phyloP scores from a whole-genome alignment of 805 yeast genomes.

The Saccharomycopsis sp. region DNA sequence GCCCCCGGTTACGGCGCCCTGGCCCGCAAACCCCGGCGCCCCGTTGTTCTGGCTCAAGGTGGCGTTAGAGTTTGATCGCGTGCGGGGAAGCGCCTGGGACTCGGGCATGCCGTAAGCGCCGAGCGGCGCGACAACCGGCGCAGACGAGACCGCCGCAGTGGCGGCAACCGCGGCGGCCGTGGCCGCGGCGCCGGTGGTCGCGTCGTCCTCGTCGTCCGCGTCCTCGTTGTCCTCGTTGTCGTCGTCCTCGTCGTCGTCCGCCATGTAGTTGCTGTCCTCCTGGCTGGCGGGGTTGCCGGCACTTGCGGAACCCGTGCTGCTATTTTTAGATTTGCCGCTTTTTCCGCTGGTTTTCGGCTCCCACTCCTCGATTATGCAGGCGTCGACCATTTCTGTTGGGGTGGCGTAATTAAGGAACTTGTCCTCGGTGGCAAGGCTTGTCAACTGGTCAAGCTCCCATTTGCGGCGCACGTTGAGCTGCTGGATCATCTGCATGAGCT shows the following conservation, averaged over 20 bases:
- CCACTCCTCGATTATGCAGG: constrained; percentile 46
- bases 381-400: constrained; percentile 53
- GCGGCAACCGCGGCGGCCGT: not conserved
- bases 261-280: not conserved
- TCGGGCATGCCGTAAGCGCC: not conserved
- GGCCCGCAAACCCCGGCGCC: too few species aligned
- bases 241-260: not conserved
- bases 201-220: constrained; percentile 1
- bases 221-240: not conserved
- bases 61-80: not conserved
- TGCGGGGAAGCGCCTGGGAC: not conserved
- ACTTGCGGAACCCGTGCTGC: not conserved
- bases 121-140: not conserved
- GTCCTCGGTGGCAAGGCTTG: constrained; percentile 42
- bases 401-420: constrained; percentile 43
- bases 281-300: not conserved
- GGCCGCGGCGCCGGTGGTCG: not conserved
- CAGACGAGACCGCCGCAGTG: not conserved
- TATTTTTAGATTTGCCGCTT: not conserved
- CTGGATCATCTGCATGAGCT: constrained; percentile 39
- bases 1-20: not conserved
- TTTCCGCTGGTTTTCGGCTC: constrained; percentile 25
- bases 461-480: constrained; percentile 41
- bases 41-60: not conserved
- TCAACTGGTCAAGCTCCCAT: constrained; percentile 51